Evolutionary conservation across 2,329 filamentous ascomycete genomes (phyloP).

Genomic region (Aureobasidium pullulans): DNA sequence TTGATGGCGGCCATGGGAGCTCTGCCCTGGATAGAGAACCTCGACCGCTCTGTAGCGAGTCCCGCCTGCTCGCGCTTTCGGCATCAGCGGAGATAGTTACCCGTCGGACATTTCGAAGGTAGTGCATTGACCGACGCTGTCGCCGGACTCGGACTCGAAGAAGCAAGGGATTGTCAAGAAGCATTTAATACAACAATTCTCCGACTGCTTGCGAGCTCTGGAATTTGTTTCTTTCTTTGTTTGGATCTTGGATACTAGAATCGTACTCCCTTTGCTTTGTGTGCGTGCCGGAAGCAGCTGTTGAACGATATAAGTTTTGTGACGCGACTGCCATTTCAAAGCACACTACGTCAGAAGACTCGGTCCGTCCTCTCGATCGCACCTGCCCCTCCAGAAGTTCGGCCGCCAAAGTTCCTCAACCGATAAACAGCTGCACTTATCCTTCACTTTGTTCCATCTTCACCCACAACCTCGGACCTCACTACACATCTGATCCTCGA

Average conservation of each 20-base stretch:
- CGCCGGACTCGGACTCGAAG: constrained; percentile 6
- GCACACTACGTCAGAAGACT: constrained; percentile 4
- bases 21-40: background rate
- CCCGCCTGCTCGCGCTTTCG: background rate
- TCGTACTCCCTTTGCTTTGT: background rate
- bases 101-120: constrained; percentile 5
- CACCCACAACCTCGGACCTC: constrained; percentile 5
- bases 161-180: constrained; percentile 8
- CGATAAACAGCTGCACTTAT: constrained; percentile 9
- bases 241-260: background rate
- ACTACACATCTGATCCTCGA: background rate
- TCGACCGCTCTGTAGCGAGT: background rate
- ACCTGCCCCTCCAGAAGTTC: constrained; percentile 12
- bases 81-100: constrained; percentile 8
- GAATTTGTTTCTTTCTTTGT: constrained; percentile 5
- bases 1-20: too few relatives aligned
- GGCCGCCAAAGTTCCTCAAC: constrained; percentile 11
- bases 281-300: constrained; percentile 2
- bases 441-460: constrained; percentile 7
- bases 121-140: constrained; percentile 3
- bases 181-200: constrained; percentile 8
- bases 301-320: constrained; percentile 5
- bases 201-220: background rate
- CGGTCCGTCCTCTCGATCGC: constrained; percentile 7
- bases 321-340: constrained; percentile 7